A percentile compares a stretch with the other conserved stretches of the same genome.
Conservation (phyloP, 1,139 yeast genomes). For the Candida tetrigidarum region DNA sequence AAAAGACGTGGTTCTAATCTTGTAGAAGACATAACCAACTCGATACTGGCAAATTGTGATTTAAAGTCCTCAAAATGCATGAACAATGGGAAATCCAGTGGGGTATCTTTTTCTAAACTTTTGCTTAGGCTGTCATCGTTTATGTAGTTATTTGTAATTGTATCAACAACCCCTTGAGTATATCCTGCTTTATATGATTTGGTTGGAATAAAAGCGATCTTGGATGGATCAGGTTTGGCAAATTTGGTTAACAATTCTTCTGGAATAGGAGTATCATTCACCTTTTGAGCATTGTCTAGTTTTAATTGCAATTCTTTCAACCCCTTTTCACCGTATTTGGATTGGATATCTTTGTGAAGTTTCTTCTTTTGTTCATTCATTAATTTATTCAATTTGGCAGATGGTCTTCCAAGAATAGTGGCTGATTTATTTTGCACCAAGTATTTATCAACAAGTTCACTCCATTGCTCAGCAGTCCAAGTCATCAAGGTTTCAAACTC, state of each 20-base stretch:
- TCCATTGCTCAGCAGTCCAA: conserved; percentile 79
- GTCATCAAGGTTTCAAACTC: conserved; percentile 61
- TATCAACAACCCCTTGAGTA: conserved; percentile 24
- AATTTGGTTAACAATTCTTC: conserved; percentile 61
- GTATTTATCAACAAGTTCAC: conserved; percentile 51
- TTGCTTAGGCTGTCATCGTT: conserved; percentile 30
- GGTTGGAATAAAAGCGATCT: conserved; percentile 74
- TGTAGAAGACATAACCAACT: conserved; percentile 65
- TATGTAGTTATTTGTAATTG: conserved; percentile 20
- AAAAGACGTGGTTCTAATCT: conserved; percentile 60
- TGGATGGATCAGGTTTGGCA: conserved; percentile 74
- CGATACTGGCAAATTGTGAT: conserved; percentile 80
- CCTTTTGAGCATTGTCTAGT: conserved; percentile 63
- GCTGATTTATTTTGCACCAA: conserved; percentile 72
- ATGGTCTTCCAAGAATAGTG: conserved; percentile 77
- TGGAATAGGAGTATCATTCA: conserved; percentile 80
- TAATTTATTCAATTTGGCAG: conserved; percentile 58
- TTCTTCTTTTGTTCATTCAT: conserved; percentile 56
- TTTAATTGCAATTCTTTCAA: conserved; percentile 52
- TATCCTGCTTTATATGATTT: conserved; percentile 58
- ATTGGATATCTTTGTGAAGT: conserved; percentile 52
- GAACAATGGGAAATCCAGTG: conserved; percentile 62
- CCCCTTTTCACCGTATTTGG: conserved; percentile 60
- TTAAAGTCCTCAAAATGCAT: conserved; percentile 80
- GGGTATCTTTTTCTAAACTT: conserved; percentile 40